Evolutionary conservation across 805 yeast genomes (phyloP).

Genomic region (Nematodospora valgi): DNA sequence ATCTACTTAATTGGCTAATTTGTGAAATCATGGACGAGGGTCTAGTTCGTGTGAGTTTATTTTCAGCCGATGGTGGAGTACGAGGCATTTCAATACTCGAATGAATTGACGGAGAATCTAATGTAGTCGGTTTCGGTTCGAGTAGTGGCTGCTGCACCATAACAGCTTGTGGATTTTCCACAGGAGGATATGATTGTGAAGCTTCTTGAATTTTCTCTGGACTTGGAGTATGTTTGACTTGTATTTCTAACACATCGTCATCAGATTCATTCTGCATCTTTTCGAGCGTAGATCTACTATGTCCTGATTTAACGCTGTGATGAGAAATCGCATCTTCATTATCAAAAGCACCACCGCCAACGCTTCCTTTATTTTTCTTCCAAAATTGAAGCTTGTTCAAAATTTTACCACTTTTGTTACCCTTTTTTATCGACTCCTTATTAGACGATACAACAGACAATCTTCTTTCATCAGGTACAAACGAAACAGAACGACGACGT

Average conservation of each 20-base stretch:
- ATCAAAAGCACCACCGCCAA: not conserved
- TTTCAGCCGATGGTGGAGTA: constrained; percentile 7
- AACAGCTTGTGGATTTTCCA: no score
- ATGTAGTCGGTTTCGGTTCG: not conserved
- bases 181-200: no score
- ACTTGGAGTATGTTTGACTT: not conserved
- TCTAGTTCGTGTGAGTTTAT: constrained; percentile 18
- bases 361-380: constrained; percentile 21
- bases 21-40: constrained; percentile 42
- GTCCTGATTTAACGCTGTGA: constrained; percentile 1
- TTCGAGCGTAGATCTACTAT: constrained; percentile 2
- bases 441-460: constrained; percentile 13
- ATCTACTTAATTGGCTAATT: constrained; percentile 35
- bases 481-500: constrained; percentile 17
- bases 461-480: constrained; percentile 16
- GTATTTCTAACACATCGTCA: not conserved
- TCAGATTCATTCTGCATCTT: not conserved
- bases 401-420: constrained; percentile 20
- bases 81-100: constrained; percentile 4
- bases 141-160: no score
- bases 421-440: constrained; percentile 8
- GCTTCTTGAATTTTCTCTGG: constrained; percentile 1
- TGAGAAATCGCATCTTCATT: constrained; percentile 4
- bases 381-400: constrained; percentile 37
- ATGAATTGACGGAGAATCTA: not conserved